A percentile compares a stretch with the other conserved stretches of the same genome.
These are phyloP conservation scores for Pseudocercospora fuligena DNA, from an alignment of 2,329 filamentous ascomycete species.

Conservation along the genomic window DNA sequence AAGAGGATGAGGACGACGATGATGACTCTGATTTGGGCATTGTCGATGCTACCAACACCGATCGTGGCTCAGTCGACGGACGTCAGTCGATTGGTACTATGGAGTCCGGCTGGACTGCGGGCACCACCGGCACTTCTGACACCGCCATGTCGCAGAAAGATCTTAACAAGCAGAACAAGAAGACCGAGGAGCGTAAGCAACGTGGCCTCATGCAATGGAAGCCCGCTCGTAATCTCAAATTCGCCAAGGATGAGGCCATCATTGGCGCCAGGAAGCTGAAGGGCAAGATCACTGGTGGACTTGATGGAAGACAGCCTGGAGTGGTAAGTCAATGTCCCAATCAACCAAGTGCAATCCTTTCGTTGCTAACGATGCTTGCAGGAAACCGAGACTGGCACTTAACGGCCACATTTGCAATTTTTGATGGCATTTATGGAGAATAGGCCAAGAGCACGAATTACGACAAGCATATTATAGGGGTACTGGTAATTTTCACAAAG, in stretches of 20 bases:
- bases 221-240: conserved; percentile 81
- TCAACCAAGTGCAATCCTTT: background rate
- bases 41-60: conserved; percentile 55
- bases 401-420: background rate
- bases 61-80: conserved; percentile 32
- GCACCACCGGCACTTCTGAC: conserved; percentile 36
- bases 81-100: conserved; percentile 37
- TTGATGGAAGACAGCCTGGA: conserved; percentile 83
- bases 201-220: conserved; percentile 95
- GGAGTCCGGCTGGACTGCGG: conserved; percentile 41
- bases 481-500: background rate
- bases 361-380: conserved; percentile 21
- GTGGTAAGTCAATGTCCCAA: conserved; percentile 56
- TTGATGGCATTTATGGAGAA: background rate
- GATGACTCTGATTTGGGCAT: conserved; percentile 59
- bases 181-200: conserved; percentile 79
- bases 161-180: conserved; percentile 70
- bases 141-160: conserved; percentile 53
- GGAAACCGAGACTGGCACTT: conserved; percentile 32
- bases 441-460: background rate
- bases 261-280: conserved; percentile 77
- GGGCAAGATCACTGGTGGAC: conserved; percentile 70
- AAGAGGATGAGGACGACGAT: conserved; percentile 39
- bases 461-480: background rate
- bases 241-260: conserved; percentile 85